phyloP scores from a whole-genome alignment of 108 stramenopile species.

The Pseudonitzschia pungens region DNA sequence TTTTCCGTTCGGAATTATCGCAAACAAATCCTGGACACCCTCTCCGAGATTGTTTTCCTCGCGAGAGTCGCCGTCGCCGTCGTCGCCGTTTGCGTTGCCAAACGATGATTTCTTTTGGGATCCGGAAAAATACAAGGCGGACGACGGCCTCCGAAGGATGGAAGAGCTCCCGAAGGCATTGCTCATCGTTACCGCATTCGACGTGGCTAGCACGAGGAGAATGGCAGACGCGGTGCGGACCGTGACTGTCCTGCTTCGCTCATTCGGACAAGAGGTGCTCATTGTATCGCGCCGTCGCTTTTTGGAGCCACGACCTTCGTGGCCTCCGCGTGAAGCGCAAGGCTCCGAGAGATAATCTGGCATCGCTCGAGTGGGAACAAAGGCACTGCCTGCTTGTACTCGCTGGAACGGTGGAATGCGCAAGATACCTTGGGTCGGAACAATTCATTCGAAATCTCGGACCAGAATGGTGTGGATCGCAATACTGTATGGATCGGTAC shows the following conservation, averaged over 20 bases:
- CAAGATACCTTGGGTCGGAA: too few relatives aligned
- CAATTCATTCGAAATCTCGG: too few relatives aligned
- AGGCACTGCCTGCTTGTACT: background rate
- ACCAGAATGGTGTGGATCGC: background rate
- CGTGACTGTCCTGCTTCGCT: background rate
- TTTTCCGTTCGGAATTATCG: background rate
- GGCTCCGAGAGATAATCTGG: background rate
- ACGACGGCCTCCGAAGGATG: background rate
- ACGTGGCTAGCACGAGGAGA: background rate
- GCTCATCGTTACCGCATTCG: conserved; percentile 4
- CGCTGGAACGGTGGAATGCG: too few relatives aligned
- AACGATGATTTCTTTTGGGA: background rate
- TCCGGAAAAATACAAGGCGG: background rate
- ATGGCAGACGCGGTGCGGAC: conserved; percentile 5
- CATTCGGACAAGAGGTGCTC: background rate
- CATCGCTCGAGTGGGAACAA: background rate
- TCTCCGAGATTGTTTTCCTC: background rate
- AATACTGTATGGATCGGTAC: too few relatives aligned
- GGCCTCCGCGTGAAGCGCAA: background rate
- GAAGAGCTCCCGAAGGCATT: background rate
- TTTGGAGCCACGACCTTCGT: background rate
- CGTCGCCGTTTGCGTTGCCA: background rate
- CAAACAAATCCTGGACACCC: background rate
- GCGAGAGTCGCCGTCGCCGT: background rate
- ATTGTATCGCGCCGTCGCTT: conserved; percentile 3